Conservation (phyloP, 169 alveolate genomes). For the Plasmodium inui region DNA sequence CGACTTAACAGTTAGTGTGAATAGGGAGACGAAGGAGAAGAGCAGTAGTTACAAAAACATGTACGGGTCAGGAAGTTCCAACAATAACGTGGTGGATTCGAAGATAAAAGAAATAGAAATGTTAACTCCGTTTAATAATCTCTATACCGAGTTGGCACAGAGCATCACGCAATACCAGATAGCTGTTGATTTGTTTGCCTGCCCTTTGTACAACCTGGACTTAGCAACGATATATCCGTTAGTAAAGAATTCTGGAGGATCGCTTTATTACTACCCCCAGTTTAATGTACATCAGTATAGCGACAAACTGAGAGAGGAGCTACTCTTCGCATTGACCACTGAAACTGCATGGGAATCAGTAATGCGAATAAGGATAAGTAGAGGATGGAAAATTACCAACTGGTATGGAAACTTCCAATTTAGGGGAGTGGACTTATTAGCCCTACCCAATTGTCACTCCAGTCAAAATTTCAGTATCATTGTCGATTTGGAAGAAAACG, state of each 20-base stretch:
- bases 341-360: constrained; percentile 97
- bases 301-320: constrained; percentile 88
- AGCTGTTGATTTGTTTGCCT: constrained; percentile 81
- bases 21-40: constrained; percentile 79
- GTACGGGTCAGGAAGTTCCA: constrained; percentile 50
- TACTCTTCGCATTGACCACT: constrained; percentile 89
- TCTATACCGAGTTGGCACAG: constrained; percentile 78
- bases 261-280: constrained; percentile 76
- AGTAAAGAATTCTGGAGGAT: constrained; percentile 69
- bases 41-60: constrained; percentile 71
- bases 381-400: constrained; percentile 94
- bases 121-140: constrained; percentile 78
- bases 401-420: constrained; percentile 94
- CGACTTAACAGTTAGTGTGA: constrained; percentile 86
- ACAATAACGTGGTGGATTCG: constrained; percentile 64
- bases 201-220: constrained; percentile 74
- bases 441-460: constrained; percentile 92
- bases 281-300: constrained; percentile 80
- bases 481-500: constrained; percentile 89
- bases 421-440: constrained; percentile 92
- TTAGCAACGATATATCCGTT: constrained; percentile 66
- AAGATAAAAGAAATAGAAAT: constrained; percentile 82
- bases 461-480: constrained; percentile 91
- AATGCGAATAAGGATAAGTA: constrained; percentile 95
- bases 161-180: constrained; percentile 85